phyloP scores from a whole-genome alignment of 2,329 filamentous ascomycete genomes.

The Colletotrichum eleusines region DNA sequence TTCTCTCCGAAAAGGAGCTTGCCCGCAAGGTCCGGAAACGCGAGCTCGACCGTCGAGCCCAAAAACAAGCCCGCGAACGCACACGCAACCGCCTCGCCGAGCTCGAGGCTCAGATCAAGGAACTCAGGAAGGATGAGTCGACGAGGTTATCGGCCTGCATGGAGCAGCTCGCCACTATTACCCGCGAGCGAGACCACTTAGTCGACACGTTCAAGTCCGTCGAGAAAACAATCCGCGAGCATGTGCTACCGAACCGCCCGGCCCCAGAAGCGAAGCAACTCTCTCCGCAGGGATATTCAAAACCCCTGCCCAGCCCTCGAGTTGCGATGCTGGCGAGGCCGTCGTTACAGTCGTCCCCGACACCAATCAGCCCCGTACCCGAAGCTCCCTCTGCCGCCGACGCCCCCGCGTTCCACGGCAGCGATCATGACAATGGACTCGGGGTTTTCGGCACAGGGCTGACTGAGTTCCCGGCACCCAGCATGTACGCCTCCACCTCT shows the following conservation, averaged over 20 bases:
- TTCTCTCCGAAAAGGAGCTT: constrained; percentile 37
- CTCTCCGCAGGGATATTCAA: neutral
- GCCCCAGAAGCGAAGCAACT: constrained; percentile 1
- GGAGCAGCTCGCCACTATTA: constrained; percentile 46
- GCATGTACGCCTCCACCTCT: constrained; percentile 24
- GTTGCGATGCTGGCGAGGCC: neutral
- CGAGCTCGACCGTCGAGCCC: constrained; percentile 50
- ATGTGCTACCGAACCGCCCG: constrained; percentile 28
- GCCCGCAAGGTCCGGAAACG: constrained; percentile 47
- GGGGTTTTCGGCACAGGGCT: constrained; percentile 10
- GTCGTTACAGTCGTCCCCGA: neutral
- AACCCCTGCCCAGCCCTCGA: constrained; percentile 16
- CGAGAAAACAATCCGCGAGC: constrained; percentile 38
- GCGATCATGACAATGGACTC: neutral
- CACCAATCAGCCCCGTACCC: constrained; percentile 1
- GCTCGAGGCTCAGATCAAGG: constrained; percentile 48
- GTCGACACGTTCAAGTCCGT: constrained; percentile 39
- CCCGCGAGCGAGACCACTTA: constrained; percentile 45
- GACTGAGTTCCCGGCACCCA: constrained; percentile 4
- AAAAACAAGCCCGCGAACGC: constrained; percentile 49
- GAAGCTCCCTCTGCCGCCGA: neutral
- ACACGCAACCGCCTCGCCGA: constrained; percentile 50
- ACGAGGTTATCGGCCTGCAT: constrained; percentile 45
- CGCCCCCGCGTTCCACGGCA: neutral
- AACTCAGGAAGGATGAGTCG: constrained; percentile 45